Evolutionary conservation across 345 rosid species (phyloP).

Genomic region (Brassica incana): DNA sequence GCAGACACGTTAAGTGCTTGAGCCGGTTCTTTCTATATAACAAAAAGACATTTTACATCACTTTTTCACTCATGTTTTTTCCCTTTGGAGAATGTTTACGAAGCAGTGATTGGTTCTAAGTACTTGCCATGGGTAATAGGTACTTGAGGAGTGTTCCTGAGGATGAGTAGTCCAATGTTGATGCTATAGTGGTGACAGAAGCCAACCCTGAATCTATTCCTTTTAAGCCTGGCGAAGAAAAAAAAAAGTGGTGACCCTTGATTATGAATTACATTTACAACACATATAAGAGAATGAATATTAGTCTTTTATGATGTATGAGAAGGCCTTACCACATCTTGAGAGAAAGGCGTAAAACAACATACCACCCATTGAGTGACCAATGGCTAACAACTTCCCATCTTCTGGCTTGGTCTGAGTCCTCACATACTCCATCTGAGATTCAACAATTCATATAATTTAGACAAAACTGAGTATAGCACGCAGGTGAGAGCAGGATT

Average conservation of each 20-base stretch:
- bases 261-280: neutral
- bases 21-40: constrained; percentile 62
- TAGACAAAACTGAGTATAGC: no score
- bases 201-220: constrained; percentile 70
- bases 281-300: neutral
- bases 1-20: constrained; percentile 61
- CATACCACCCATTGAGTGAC: constrained; percentile 98
- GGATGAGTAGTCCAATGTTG: constrained; percentile 76
- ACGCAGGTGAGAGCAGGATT: no score
- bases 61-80: neutral
- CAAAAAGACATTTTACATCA: constrained; percentile 21
- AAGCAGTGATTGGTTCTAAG: neutral
- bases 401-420: constrained; percentile 59
- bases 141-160: constrained; percentile 67
- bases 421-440: constrained; percentile 81
- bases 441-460: neutral
- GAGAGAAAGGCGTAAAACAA: constrained; percentile 81
- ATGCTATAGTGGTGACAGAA: constrained; percentile 62
- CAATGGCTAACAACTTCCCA: constrained; percentile 74
- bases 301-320: neutral
- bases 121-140: constrained; percentile 78
- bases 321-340: constrained; percentile 51
- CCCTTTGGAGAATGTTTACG: neutral
- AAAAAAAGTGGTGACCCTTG: neutral
- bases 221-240: constrained; percentile 48